These are phyloP conservation scores for Phoma herbarum DNA, from an alignment of 2,329 filamentous ascomycete species.

Conservation along the genomic window DNA sequence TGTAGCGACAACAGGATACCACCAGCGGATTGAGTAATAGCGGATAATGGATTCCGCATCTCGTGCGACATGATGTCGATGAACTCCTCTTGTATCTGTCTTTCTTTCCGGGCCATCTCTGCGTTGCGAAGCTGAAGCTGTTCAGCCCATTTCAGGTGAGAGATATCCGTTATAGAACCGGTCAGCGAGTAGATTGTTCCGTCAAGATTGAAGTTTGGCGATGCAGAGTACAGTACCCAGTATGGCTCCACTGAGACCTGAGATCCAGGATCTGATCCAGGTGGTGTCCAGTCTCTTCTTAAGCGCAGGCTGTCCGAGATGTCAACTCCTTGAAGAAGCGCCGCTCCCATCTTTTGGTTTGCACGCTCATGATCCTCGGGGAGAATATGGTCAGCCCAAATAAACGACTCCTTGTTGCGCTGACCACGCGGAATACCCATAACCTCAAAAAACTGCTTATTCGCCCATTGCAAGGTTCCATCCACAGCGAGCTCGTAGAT, in stretches of 20 bases:
- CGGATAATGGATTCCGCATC: slow-evolving; percentile 42
- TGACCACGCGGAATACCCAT: slow-evolving; percentile 12
- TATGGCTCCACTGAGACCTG: slow-evolving; percentile 3
- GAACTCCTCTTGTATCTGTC: slow-evolving; percentile 35
- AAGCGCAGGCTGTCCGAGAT: slow-evolving; percentile 14
- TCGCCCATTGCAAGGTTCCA: slow-evolving; percentile 18
- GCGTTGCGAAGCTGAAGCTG: slow-evolving; percentile 29
- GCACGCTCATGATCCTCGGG: slow-evolving; percentile 14
- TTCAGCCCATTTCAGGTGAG: slow-evolving; percentile 47
- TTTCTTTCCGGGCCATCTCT: slow-evolving; percentile 22
- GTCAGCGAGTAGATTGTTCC: slow-evolving; percentile 18
- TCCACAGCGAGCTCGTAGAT: slow-evolving; percentile 17
- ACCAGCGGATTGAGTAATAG: slow-evolving; percentile 40
- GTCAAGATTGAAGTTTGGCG: slow-evolving; percentile 4
- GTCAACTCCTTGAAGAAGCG: slow-evolving; percentile 6
- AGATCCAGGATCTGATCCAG: background rate
- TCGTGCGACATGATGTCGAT: slow-evolving; percentile 41
- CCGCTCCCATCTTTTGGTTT: slow-evolving; percentile 8
- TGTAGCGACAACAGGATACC: slow-evolving; percentile 23
- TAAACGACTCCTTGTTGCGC: slow-evolving; percentile 1
- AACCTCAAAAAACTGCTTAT: slow-evolving; percentile 19
- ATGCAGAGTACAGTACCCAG: slow-evolving; percentile 19
- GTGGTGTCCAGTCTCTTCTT: slow-evolving; percentile 6
- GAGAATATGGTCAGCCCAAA: slow-evolving; percentile 17
- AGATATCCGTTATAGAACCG: slow-evolving; percentile 47